These are phyloP conservation scores for Populus simonii DNA, from an alignment of 345 rosid species.

Conservation along the genomic window DNA sequence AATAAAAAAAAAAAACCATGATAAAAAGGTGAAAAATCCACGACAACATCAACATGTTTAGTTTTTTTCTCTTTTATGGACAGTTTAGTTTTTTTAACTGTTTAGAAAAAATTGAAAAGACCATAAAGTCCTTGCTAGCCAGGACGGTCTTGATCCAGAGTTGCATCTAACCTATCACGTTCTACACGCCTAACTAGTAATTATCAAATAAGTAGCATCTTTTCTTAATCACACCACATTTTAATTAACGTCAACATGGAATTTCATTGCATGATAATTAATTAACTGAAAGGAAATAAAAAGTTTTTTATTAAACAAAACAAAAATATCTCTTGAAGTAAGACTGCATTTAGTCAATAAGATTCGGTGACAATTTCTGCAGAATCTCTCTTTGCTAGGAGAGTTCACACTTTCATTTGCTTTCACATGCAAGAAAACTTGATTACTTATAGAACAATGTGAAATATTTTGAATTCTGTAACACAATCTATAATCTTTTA, in stretches of 20 bases:
- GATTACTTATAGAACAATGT: not conserved
- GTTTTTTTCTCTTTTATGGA: no score
- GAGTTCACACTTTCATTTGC: not conserved
- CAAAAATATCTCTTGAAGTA: not conserved
- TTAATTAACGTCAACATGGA: not conserved
- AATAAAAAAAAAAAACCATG: no score
- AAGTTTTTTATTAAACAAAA: no score
- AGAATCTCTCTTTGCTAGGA: not conserved
- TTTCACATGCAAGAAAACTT: not conserved
- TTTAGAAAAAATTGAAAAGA: no score
- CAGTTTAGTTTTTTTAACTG: no score
- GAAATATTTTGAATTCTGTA: not conserved
- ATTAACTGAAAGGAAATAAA: not conserved
- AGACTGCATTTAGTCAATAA: no score
- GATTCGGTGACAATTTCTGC: not conserved
- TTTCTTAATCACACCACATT: not conserved
- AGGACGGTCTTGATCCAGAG: no score
- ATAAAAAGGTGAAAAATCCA: no score
- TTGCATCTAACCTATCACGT: not conserved
- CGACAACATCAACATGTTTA: no score
- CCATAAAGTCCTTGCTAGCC: no score
- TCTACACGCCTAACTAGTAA: not conserved
- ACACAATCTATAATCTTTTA: not conserved
- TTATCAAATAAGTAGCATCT: not conserved
- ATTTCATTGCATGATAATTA: not conserved